These are phyloP conservation scores for Pseudopyrenochaeta lycopersici DNA, from an alignment of 2,329 filamentous ascomycete genomes.

Conservation along the genomic window DNA sequence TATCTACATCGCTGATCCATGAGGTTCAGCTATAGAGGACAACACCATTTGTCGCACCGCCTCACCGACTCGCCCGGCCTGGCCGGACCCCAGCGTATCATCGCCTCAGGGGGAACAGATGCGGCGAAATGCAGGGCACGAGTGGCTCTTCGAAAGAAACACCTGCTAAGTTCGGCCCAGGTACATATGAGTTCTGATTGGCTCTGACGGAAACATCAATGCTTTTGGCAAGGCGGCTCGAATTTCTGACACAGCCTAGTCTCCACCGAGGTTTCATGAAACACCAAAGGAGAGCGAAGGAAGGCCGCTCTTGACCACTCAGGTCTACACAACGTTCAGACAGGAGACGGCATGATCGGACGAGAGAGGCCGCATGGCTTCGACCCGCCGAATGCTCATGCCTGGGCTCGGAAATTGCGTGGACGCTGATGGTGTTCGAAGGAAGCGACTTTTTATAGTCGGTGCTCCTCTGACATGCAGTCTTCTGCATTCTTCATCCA, in stretches of 20 bases:
- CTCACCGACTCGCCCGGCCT: constrained; percentile 20
- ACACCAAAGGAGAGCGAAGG: constrained; percentile 35
- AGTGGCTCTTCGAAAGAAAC: constrained; percentile 41
- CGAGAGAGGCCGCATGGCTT: constrained; percentile 31
- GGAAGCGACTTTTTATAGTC: constrained; percentile 35
- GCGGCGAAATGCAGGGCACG: constrained; percentile 32
- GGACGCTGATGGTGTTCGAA: constrained; percentile 17
- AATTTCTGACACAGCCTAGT: constrained; percentile 45
- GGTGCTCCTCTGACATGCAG: constrained; percentile 21
- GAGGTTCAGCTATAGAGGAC: constrained; percentile 9
- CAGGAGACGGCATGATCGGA: constrained; percentile 30
- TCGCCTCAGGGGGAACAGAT: constrained; percentile 19
- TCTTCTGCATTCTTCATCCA: constrained; percentile 35
- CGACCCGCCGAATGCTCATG: constrained; percentile 24
- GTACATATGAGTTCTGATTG: constrained; percentile 31
- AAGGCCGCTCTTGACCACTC: constrained; percentile 37
- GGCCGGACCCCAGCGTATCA: constrained; percentile 10
- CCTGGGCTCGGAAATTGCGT: constrained; percentile 37
- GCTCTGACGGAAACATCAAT: constrained; percentile 13
- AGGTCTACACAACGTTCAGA: constrained; percentile 27
- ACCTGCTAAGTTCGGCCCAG: constrained; percentile 27
- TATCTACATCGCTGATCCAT: not conserved
- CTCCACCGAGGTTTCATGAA: constrained; percentile 45
- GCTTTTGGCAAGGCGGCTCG: constrained; percentile 27
- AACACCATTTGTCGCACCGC: constrained; percentile 23